A percentile compares a stretch with the other conserved stretches of the same genome.
These are phyloP conservation scores for Ustilago bromivora DNA, from an alignment of 1,284 basidiomycete species.

Conservation along the genomic window DNA sequence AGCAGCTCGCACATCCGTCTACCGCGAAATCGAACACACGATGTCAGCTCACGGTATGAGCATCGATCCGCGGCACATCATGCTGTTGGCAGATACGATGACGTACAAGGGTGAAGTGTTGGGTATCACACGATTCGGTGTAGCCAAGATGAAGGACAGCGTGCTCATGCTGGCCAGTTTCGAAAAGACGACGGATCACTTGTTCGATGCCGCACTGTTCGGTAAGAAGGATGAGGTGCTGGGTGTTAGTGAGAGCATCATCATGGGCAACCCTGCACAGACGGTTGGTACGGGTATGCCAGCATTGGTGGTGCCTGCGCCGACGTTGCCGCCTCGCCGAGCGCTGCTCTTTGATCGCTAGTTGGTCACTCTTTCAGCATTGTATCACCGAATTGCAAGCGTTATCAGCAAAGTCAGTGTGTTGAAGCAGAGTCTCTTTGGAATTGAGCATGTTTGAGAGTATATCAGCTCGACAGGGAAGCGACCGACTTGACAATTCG, in stretches of 20 bases:
- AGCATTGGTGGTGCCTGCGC: constrained; percentile 52
- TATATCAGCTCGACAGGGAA: constrained; percentile 1
- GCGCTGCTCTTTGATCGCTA: constrained; percentile 58
- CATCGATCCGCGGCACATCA: constrained; percentile 98
- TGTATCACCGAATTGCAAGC: neutral
- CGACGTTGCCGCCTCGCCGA: constrained; percentile 52
- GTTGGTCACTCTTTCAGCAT: neutral
- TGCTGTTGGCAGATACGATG: constrained; percentile 99
- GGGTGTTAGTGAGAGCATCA: constrained; percentile 98
- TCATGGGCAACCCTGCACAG: constrained; percentile 98
- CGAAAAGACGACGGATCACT: constrained; percentile 98
- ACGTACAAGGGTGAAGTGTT: constrained; percentile 98
- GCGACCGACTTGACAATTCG: constrained; percentile 20
- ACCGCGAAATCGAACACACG: constrained; percentile 94
- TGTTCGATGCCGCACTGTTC: constrained; percentile 96
- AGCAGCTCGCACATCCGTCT: constrained; percentile 91
- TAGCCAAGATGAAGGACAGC: constrained; percentile 99
- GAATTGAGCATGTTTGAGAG: neutral
- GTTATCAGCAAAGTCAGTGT: neutral
- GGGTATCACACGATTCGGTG: constrained; percentile 98
- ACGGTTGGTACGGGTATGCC: constrained; percentile 88
- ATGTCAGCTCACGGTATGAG: constrained; percentile 98
- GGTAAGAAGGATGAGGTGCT: constrained; percentile 95
- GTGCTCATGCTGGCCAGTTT: constrained; percentile 99
- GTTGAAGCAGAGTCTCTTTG: neutral